phyloP scores from a whole-genome alignment of 805 yeast genomes.

The Myxozyma neotropica region DNA sequence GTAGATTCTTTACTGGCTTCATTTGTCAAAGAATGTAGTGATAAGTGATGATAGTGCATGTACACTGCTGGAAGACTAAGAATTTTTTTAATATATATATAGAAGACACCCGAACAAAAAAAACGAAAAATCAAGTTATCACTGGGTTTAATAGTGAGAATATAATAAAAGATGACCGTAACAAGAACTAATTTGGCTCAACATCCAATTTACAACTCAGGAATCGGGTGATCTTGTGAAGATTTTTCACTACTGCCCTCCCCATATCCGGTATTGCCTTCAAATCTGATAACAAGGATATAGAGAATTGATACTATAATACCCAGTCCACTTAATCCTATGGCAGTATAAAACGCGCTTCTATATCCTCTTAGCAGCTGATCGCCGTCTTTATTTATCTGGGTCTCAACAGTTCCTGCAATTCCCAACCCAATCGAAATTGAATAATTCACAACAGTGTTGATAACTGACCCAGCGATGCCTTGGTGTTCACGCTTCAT shows the following conservation, averaged over 20 bases:
- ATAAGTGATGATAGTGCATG: too few relatives aligned
- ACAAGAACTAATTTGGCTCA: too few relatives aligned
- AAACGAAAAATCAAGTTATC: too few relatives aligned
- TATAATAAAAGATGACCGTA: too few relatives aligned
- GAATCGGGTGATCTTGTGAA: neutral
- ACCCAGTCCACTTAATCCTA: slow-evolving; percentile 61
- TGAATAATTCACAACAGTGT: slow-evolving; percentile 72
- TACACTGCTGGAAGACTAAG: too few relatives aligned
- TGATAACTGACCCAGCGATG: slow-evolving; percentile 72
- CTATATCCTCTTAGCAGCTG: slow-evolving; percentile 52
- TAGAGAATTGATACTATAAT: slow-evolving; percentile 31
- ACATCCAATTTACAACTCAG: neutral
- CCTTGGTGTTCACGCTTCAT: slow-evolving; percentile 68
- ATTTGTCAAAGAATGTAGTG: too few relatives aligned
- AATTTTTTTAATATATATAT: too few relatives aligned
- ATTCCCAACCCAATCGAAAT: slow-evolving; percentile 71
- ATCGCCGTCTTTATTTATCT: slow-evolving; percentile 41
- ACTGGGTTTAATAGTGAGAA: too few relatives aligned
- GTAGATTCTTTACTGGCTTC: too few relatives aligned
- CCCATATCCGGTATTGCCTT: neutral
- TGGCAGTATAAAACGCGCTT: slow-evolving; percentile 60
- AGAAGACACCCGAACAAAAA: too few relatives aligned
- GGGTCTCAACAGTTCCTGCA: slow-evolving; percentile 65
- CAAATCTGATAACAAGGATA: neutral
- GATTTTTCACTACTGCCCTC: neutral